A percentile compares a stretch with the other conserved stretches of the same genome.
These are phyloP conservation scores for Chaetomidium leptoderma DNA, from an alignment of 495 filamentous ascomycete genomes.

Conservation along the genomic window DNA sequence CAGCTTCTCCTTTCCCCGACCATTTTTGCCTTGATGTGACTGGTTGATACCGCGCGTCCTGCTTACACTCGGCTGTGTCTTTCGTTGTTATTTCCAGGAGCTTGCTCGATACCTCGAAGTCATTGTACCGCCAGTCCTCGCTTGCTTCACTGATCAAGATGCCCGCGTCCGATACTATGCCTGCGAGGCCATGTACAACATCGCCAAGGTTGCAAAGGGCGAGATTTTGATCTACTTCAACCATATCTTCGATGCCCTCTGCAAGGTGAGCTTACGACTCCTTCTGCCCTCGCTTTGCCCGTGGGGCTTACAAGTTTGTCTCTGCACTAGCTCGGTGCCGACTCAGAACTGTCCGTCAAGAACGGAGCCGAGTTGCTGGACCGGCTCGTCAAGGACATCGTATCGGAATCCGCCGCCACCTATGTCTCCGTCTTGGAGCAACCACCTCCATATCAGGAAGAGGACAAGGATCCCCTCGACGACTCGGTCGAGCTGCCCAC, in stretches of 20 bases:
- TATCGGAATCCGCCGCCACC: constrained; percentile 90
- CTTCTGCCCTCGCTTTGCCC: constrained; percentile 18
- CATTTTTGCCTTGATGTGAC: background rate
- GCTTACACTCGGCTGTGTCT: constrained; percentile 17
- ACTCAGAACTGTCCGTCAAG: constrained; percentile 94
- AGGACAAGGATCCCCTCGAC: constrained; percentile 48
- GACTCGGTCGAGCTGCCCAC: constrained; percentile 62
- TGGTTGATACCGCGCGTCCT: background rate
- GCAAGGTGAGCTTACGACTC: constrained; percentile 64
- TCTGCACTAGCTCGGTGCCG: constrained; percentile 77
- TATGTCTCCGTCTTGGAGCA: constrained; percentile 87
- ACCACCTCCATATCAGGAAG: constrained; percentile 42
- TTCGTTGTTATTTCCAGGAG: constrained; percentile 47
- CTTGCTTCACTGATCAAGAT: constrained; percentile 98
- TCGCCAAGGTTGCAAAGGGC: constrained; percentile 97
- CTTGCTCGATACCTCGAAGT: constrained; percentile 85
- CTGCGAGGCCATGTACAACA: constrained; percentile 99
- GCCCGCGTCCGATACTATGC: constrained; percentile 97
- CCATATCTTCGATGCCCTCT: constrained; percentile 93
- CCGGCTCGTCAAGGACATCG: constrained; percentile 95
- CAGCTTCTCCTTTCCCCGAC: background rate
- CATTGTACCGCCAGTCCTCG: constrained; percentile 95
- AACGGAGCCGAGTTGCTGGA: constrained; percentile 97
- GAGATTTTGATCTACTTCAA: constrained; percentile 97
- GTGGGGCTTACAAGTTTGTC: constrained; percentile 10